Evolutionary conservation across 768 basidiomycete genomes (phyloP).

Genomic region (Phylloporus arenicola): DNA sequence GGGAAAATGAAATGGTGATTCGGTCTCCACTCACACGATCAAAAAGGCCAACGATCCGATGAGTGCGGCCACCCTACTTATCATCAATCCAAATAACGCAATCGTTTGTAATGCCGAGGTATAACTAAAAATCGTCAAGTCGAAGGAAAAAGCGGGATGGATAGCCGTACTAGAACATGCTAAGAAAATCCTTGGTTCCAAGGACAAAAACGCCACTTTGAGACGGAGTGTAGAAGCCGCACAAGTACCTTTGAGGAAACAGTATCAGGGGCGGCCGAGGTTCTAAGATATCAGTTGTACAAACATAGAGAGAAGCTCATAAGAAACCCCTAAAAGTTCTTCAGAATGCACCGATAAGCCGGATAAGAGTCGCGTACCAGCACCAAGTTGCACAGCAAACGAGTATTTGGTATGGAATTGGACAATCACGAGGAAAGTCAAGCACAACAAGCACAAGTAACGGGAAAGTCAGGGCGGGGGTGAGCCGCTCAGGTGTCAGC

Average conservation of each 20-base stretch:
- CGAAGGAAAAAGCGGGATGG: neutral
- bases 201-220: constrained; percentile 34
- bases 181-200: constrained; percentile 37
- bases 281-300: constrained; percentile 5
- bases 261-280: constrained; percentile 8
- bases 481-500: constrained; percentile 34
- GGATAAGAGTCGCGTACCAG: constrained; percentile 40
- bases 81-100: constrained; percentile 63
- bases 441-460: constrained; percentile 61
- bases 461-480: constrained; percentile 56
- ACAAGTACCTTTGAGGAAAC: constrained; percentile 33
- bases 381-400: constrained; percentile 56
- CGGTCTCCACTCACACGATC: constrained; percentile 37
- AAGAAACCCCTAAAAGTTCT: constrained; percentile 44
- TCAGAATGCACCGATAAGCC: constrained; percentile 8
- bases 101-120: constrained; percentile 47
- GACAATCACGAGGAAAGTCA: constrained; percentile 65
- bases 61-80: constrained; percentile 62
- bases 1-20: constrained; percentile 14
- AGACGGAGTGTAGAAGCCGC: constrained; percentile 35
- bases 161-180: constrained; percentile 31
- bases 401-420: constrained; percentile 55
- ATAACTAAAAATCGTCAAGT: constrained; percentile 16
- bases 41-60: constrained; percentile 55
- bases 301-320: constrained; percentile 49